Percentiles rank a stretch among this genome's conserved stretches.
These are phyloP conservation scores for Azolla pinnata DNA, from an alignment of 75 land plant species.

Conservation along the genomic window DNA sequence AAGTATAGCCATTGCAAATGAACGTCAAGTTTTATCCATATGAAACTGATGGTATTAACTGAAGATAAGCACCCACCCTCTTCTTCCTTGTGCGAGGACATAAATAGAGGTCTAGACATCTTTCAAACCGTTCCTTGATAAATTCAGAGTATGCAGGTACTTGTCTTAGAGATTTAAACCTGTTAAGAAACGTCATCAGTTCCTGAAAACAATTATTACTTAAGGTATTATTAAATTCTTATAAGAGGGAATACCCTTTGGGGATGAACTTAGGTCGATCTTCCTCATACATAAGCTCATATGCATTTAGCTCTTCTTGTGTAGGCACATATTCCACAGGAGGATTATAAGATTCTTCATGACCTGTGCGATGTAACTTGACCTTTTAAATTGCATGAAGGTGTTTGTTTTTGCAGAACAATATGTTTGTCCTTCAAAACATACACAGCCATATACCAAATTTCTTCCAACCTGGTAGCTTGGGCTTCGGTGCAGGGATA, in stretches of 20 bases:
- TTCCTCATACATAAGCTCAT: conserved; percentile 88
- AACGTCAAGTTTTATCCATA: neutral
- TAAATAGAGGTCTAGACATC: conserved; percentile 84
- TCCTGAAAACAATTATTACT: neutral
- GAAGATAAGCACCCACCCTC: no score
- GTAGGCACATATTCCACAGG: conserved; percentile 93
- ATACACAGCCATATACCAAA: conserved; percentile 22
- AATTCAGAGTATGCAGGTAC: conserved; percentile 84
- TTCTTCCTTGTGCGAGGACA: conserved; percentile 88
- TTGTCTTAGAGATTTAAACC: conserved; percentile 64
- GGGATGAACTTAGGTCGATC: conserved; percentile 97
- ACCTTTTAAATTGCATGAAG: neutral
- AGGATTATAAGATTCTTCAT: conserved; percentile 94
- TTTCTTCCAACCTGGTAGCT: no score
- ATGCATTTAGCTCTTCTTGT: conserved; percentile 80
- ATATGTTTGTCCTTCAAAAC: neutral
- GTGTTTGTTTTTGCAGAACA: neutral
- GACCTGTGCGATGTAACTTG: conserved; percentile 42
- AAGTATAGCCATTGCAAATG: no score
- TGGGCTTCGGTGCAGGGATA: conserved; percentile 86
- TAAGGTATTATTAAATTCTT: neutral
- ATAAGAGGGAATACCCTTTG: conserved; percentile 7
- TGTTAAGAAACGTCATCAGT: conserved; percentile 13
- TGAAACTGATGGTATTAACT: neutral
- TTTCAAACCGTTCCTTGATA: conserved; percentile 71